Evolutionary conservation across 352 stramenopile genomes (phyloP).

Genomic region (Phytophthora megakarya): DNA sequence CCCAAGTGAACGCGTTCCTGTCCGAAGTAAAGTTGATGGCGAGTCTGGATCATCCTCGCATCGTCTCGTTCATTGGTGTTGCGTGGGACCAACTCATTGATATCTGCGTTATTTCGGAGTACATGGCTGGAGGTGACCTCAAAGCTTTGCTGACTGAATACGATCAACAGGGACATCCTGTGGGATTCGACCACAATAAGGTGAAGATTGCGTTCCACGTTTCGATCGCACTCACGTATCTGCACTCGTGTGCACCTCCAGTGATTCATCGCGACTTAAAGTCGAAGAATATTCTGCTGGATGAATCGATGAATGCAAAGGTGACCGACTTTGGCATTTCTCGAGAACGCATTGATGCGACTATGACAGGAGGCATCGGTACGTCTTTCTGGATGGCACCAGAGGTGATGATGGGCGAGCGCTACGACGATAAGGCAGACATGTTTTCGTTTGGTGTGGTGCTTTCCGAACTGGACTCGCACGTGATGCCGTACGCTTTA

Average conservation of each 20-base stretch:
- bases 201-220: slow-evolving; percentile 40
- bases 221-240: slow-evolving; percentile 40
- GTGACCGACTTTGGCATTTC: slow-evolving; percentile 48
- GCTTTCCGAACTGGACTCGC: slow-evolving; percentile 43
- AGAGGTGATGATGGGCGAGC: slow-evolving; percentile 48
- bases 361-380: slow-evolving; percentile 45
- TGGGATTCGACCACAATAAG: slow-evolving; percentile 39
- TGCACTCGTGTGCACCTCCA: slow-evolving; percentile 42
- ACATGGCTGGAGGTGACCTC: slow-evolving; percentile 51
- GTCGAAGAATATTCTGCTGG: slow-evolving; percentile 47
- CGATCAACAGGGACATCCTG: slow-evolving; percentile 24
- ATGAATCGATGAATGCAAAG: slow-evolving; percentile 36
- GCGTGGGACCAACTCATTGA: slow-evolving; percentile 48
- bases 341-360: slow-evolving; percentile 38
- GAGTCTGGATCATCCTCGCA: slow-evolving; percentile 39
- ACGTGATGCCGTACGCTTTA: slow-evolving; percentile 37
- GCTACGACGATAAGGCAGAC: slow-evolving; percentile 51
- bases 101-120: slow-evolving; percentile 51
- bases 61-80: slow-evolving; percentile 51
- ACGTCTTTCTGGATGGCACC: too few species aligned
- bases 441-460: slow-evolving; percentile 60
- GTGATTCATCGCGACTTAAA: slow-evolving; percentile 55
- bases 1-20: slow-evolving; percentile 39
- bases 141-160: slow-evolving; percentile 37
- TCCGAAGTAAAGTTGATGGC: slow-evolving; percentile 42